phyloP scores from a whole-genome alignment of 1,284 basidiomycete species.

The Ganoderma sp. region DNA sequence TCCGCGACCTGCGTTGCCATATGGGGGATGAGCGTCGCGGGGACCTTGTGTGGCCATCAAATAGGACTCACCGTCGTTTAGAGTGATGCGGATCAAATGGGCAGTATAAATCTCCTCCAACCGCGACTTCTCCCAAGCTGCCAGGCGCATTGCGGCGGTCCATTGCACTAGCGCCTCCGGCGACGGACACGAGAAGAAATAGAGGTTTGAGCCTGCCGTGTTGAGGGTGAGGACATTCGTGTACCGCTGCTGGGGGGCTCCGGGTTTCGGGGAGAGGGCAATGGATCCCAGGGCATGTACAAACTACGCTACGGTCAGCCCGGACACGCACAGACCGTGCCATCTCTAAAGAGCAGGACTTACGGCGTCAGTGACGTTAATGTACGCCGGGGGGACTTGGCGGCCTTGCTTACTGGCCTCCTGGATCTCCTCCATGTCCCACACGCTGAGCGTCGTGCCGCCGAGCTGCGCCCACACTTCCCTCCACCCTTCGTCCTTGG shows the following conservation, averaged over 20 bases:
- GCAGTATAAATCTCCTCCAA: constrained; percentile 98
- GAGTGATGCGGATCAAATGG: constrained; percentile 82
- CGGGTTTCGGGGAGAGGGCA: constrained; percentile 60
- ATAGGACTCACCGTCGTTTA: constrained; percentile 51
- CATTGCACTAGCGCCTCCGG: constrained; percentile 80
- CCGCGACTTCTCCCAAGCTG: constrained; percentile 94
- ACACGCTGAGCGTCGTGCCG: constrained; percentile 90
- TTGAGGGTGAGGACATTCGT: constrained; percentile 90
- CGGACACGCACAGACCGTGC: background rate
- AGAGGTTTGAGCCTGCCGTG: constrained; percentile 90
- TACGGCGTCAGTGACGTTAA: constrained; percentile 88
- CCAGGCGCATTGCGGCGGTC: constrained; percentile 90
- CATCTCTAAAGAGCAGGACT: constrained; percentile 39
- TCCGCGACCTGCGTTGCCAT: constrained; percentile 59
- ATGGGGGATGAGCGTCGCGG: constrained; percentile 10
- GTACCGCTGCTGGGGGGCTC: constrained; percentile 60
- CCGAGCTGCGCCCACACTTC: constrained; percentile 95
- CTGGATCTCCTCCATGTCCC: constrained; percentile 87
- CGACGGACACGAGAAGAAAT: constrained; percentile 86
- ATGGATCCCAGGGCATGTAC: constrained; percentile 76
- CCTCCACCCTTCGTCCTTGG: constrained; percentile 85
- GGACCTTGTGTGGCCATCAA: background rate
- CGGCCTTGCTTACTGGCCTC: constrained; percentile 79
- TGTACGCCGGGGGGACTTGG: constrained; percentile 86
- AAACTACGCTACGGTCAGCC: constrained; percentile 50